phyloP scores from a whole-genome alignment of 2,329 filamentous ascomycete species.

The Pseudonectria foliicola region DNA sequence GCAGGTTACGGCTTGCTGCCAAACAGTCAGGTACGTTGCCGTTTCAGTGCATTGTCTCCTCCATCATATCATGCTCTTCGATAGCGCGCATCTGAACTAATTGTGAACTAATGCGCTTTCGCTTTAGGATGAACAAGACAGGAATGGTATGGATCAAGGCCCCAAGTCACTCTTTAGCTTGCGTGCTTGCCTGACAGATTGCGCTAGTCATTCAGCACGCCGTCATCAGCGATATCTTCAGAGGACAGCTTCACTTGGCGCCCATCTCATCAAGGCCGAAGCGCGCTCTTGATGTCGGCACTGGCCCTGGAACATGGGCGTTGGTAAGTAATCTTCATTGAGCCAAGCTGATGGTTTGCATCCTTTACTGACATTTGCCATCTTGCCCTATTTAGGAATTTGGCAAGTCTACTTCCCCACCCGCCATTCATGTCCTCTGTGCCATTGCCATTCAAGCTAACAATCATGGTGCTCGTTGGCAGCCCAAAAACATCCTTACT shows the following conservation, averaged over 20 bases:
- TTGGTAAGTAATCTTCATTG: slow-evolving; percentile 5
- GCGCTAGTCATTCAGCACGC: slow-evolving; percentile 15
- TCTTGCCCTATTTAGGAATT: slow-evolving; percentile 11
- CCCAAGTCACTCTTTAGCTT: not conserved
- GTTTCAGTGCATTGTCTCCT: no score
- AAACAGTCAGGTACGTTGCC: slow-evolving; percentile 13
- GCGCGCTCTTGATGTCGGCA: slow-evolving; percentile 14
- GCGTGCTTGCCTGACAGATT: slow-evolving; percentile 6
- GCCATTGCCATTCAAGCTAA: slow-evolving; percentile 6
- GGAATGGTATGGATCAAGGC: slow-evolving; percentile 12
- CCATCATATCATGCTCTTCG: not conserved
- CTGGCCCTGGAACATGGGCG: slow-evolving; percentile 15
- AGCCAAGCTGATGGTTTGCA: not conserved
- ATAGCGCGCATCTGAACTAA: slow-evolving; percentile 1
- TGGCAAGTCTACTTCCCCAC: slow-evolving; percentile 4
- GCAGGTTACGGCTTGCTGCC: slow-evolving; percentile 14
- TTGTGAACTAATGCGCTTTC: slow-evolving; percentile 6
- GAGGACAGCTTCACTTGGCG: slow-evolving; percentile 14
- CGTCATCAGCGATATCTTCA: slow-evolving; percentile 15
- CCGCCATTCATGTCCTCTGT: not conserved
- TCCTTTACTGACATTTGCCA: slow-evolving; percentile 1
- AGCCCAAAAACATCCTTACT: slow-evolving; percentile 15
- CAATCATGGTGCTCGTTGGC: not conserved
- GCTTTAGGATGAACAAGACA: slow-evolving; percentile 16
- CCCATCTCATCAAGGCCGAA: slow-evolving; percentile 11